Percentiles rank a stretch among this genome's conserved stretches.
These are phyloP conservation scores for Paspalum notatum DNA, from an alignment of 176 grass and related monocot species.

Conservation along the genomic window DNA sequence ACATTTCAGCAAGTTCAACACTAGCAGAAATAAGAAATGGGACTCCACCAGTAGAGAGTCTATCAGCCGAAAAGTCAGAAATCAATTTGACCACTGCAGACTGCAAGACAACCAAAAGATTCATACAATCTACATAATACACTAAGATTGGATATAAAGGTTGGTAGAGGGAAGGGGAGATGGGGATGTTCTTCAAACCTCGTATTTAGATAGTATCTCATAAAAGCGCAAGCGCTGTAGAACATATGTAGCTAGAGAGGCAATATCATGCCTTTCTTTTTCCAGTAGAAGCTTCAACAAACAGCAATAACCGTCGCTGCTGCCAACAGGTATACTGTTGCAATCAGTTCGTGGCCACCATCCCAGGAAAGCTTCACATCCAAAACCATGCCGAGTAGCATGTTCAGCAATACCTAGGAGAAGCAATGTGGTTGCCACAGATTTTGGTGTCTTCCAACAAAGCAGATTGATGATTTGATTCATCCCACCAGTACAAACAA, in stretches of 20 bases:
- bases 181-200: conserved; percentile 51
- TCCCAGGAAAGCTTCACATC: conserved; percentile 94
- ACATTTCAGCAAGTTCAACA: conserved; percentile 79
- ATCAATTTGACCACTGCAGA: conserved; percentile 70
- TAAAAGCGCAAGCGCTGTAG: conserved; percentile 85
- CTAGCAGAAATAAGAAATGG: conserved; percentile 64
- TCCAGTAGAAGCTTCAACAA: conserved; percentile 85
- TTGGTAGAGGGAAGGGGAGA: neutral
- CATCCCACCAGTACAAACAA: conserved; percentile 84
- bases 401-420: conserved; percentile 78
- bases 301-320: conserved; percentile 78
- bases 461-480: conserved; percentile 76
- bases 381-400: conserved; percentile 76
- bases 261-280: conserved; percentile 87
- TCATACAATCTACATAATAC: conserved; percentile 31
- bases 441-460: conserved; percentile 57
- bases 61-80: conserved; percentile 51
- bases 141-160: conserved; percentile 31
- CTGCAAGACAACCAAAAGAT: conserved; percentile 64
- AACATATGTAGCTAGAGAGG: conserved; percentile 69
- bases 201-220: conserved; percentile 86
- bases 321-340: conserved; percentile 53
- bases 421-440: conserved; percentile 70
- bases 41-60: conserved; percentile 57
- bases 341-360: conserved; percentile 70